phyloP scores from a whole-genome alignment of 352 stramenopile genomes.

The Thraustotheca clavata region DNA sequence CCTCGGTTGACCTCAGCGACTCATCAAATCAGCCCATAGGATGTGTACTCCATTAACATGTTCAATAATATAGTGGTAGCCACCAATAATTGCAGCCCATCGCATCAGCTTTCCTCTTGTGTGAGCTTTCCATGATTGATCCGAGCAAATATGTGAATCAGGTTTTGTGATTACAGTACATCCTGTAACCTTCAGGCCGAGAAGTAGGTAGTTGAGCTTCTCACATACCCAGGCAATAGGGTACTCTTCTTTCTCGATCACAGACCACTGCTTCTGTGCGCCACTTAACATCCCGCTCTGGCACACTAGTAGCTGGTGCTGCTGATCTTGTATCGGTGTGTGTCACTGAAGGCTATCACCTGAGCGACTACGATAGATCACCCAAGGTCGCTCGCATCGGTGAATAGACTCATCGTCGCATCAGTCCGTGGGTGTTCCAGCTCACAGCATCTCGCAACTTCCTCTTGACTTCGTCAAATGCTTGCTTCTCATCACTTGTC shows the following conservation, averaged over 20 bases:
- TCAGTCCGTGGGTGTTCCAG: neutral
- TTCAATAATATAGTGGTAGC: slow-evolving; percentile 20
- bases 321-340: slow-evolving; percentile 15
- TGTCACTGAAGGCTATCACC: slow-evolving; percentile 1
- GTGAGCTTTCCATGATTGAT: slow-evolving; percentile 20
- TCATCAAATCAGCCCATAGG: too few relatives aligned
- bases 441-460: too few relatives aligned
- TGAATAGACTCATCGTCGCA: slow-evolving; percentile 12
- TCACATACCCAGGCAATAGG: slow-evolving; percentile 24
- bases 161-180: slow-evolving; percentile 26
- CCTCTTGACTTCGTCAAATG: too few relatives aligned
- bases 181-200: slow-evolving; percentile 21
- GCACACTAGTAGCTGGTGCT: slow-evolving; percentile 19
- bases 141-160: slow-evolving; percentile 24
- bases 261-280: slow-evolving; percentile 17
- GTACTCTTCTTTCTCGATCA: slow-evolving; percentile 26
- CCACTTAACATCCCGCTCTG: slow-evolving; percentile 23
- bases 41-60: too few relatives aligned
- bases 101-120: slow-evolving; percentile 18
- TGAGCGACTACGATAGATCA: slow-evolving; percentile 24
- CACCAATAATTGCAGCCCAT: slow-evolving; percentile 16
- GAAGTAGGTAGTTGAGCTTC: slow-evolving; percentile 22
- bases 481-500: too few relatives aligned
- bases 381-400: slow-evolving; percentile 20
- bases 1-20: neutral